Base-by-base conservation (phyloP, 371 early-diverging fungal species). In the Lichtheimia hyalospora region DNA sequence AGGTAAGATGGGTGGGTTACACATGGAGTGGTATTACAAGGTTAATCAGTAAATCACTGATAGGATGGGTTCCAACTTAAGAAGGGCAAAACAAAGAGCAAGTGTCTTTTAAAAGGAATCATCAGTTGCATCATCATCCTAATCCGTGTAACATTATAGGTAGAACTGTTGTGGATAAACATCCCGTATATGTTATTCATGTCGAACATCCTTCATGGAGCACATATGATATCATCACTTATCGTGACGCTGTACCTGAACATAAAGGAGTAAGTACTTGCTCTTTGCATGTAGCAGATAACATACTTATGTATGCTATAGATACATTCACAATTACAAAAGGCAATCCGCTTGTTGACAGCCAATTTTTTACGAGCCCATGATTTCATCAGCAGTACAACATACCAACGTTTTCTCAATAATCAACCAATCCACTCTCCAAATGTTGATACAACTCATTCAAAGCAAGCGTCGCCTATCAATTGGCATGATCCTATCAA, bases 101-200 rank as follows among this genome's bases (percentile, higher is more conserved):
- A 34, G 34, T 34, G 34, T 10, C 34, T 34, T 34, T 8, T 34
- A 4, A 27, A 7, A 27, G 27, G n/a, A n/a, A n/a, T 5, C 25
- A 25, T 25, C 3, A 2, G 34, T 34, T 34, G 34, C 34, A 34
- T 34, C 34, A 34, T 34, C 34, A 28, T 28, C 28, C 2, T 34
- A 5, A 34, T 6, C 10, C 2, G 34, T 34, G 34, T 34, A 34
- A 34, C 34, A 8, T n/a, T n/a, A n/a, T 18, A 46, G 46, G 46
- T n/a, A 46, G 21, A 21, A n/a, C 13, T 10, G 46, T 21, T 21
- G 44, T 55, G 43, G 79, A 81, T 41, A 69, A 70, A 15, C 60
- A 83, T 57, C 87, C 86, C 1, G 73, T 87, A 2, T 89, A 74
- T 57, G 58, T 86, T 5, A 70, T 87, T 4, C 69, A 73, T 27